These are phyloP conservation scores for Leccinum obscurum DNA, from an alignment of 768 basidiomycete genomes.

Conservation along the genomic window DNA sequence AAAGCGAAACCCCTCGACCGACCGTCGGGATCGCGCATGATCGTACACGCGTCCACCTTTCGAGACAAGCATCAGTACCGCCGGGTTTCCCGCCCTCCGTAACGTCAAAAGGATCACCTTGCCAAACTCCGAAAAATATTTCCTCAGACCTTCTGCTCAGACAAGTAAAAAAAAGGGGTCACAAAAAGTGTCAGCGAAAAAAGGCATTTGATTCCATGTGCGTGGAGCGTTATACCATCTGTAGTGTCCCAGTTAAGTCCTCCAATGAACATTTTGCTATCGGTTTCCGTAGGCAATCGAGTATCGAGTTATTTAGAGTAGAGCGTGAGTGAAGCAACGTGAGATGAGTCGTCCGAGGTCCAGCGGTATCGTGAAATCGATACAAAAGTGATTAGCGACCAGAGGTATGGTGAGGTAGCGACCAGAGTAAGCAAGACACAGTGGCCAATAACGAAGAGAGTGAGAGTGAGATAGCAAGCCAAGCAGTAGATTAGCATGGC, in stretches of 20 bases:
- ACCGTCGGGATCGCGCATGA: slow-evolving; percentile 78
- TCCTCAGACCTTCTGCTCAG: slow-evolving; percentile 56
- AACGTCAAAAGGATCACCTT: slow-evolving; percentile 44
- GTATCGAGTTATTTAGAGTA: slow-evolving; percentile 31
- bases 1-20: slow-evolving; percentile 85
- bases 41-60: slow-evolving; percentile 78
- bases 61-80: slow-evolving; percentile 14
- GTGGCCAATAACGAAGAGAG: slow-evolving; percentile 28
- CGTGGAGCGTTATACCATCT: slow-evolving; percentile 62
- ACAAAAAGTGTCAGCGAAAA: slow-evolving; percentile 29
- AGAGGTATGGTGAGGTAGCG: slow-evolving; percentile 36
- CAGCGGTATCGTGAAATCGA: slow-evolving; percentile 38
- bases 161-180: slow-evolving; percentile 16
- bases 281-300: slow-evolving; percentile 33
- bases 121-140: slow-evolving; percentile 81
- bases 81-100: slow-evolving; percentile 1
- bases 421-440: slow-evolving; percentile 33
- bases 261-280: slow-evolving; percentile 90
- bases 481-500: slow-evolving; percentile 30
- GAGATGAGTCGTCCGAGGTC: slow-evolving; percentile 31
- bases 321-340: slow-evolving; percentile 26
- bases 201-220: slow-evolving; percentile 24
- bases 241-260: slow-evolving; percentile 91
- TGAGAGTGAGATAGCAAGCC: slow-evolving; percentile 21
- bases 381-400: slow-evolving; percentile 36